Conservation (phyloP, 31 red algal species). For the Asparagopsis taxiformis region DNA sequence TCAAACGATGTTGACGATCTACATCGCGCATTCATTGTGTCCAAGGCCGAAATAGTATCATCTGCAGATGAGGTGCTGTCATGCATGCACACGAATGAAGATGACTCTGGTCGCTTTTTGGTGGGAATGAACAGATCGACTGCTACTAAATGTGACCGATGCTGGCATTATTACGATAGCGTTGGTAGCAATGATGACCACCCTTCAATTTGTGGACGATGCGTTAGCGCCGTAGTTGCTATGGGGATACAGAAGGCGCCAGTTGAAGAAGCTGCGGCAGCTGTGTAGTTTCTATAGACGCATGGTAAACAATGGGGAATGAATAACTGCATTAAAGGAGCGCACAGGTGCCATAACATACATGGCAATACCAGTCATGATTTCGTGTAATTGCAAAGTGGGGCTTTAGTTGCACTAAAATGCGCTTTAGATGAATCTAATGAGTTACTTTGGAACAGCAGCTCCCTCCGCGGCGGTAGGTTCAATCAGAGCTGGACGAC, state of each 20-base stretch:
- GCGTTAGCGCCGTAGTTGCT: constrained; percentile 50
- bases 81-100: constrained; percentile 63
- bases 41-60: constrained; percentile 52
- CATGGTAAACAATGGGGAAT: not conserved
- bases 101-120: constrained; percentile 15
- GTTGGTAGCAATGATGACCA: constrained; percentile 60
- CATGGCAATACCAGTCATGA: too few species aligned
- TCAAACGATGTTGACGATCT: constrained; percentile 85
- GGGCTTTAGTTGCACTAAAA: too few species aligned
- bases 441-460: constrained; percentile 26
- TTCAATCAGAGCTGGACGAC: constrained; percentile 46
- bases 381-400: too few species aligned
- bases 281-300: constrained; percentile 4
- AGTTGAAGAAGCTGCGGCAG: constrained; percentile 17
- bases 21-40: constrained; percentile 80
- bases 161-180: constrained; percentile 85
- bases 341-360: too few species aligned
- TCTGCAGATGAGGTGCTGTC: constrained; percentile 17
- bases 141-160: constrained; percentile 88
- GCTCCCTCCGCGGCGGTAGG: constrained; percentile 1
- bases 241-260: constrained; percentile 63
- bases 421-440: not conserved
- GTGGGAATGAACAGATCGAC: constrained; percentile 70
- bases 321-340: too few species aligned
- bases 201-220: constrained; percentile 67